phyloP scores from a whole-genome alignment of 2,329 filamentous ascomycete genomes.

The Sporothrix brunneoviolacea region DNA sequence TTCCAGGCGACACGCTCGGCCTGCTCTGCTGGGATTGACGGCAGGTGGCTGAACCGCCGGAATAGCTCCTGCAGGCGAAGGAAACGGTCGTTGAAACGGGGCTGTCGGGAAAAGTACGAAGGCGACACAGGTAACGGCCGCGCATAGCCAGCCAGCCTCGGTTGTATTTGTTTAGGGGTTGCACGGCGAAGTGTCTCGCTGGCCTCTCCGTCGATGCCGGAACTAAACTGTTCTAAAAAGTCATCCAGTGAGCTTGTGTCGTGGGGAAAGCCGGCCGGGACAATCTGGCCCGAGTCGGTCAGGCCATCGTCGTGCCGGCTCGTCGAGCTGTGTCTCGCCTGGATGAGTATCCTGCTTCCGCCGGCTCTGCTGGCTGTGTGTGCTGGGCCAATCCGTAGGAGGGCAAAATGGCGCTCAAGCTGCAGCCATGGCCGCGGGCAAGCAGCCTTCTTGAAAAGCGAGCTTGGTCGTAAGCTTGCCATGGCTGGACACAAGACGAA shows the following conservation, averaged over 20 bases:
- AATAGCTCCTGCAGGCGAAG: slow-evolving; percentile 66
- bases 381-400: slow-evolving; percentile 9
- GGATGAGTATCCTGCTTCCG: background rate
- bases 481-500: slow-evolving; percentile 5
- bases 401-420: slow-evolving; percentile 15
- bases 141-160: slow-evolving; percentile 38
- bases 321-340: slow-evolving; percentile 1
- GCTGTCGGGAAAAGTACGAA: slow-evolving; percentile 89
- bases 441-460: slow-evolving; percentile 4
- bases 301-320: background rate
- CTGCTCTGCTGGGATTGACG: slow-evolving; percentile 57
- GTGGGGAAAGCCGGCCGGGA: no score
- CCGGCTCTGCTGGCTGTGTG: background rate
- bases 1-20: slow-evolving; percentile 75
- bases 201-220: no score
- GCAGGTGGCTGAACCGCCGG: slow-evolving; percentile 66
- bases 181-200: no score
- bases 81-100: slow-evolving; percentile 78
- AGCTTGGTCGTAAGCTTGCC: slow-evolving; percentile 16
- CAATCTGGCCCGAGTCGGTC: background rate
- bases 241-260: no score
- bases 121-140: slow-evolving; percentile 77
- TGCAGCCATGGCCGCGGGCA: slow-evolving; percentile 8
- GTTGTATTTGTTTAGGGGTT: no score
- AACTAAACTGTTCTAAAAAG: no score